Base-by-base conservation (phyloP, 768 basidiomycete species). In the Dioszegia crocea region DNA sequence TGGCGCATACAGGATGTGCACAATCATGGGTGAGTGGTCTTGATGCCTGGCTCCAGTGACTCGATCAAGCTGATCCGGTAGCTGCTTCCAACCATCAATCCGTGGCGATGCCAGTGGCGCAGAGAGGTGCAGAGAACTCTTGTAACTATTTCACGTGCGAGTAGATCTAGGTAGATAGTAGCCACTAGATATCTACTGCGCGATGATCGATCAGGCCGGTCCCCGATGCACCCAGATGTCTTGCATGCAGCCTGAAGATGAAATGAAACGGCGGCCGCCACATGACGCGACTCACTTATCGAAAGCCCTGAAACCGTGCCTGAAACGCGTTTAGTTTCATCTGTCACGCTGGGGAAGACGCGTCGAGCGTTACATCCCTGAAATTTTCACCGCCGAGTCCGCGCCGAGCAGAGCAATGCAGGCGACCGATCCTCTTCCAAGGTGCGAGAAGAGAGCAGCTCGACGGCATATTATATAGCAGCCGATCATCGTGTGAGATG, bases 281-380 rank as follows among this genome's bases (percentile, higher is more conserved):
- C 33, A 33, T 33, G n/a, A n/a, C n/a, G n/a, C n/a, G n/a, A n/a
- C n/a, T n/a, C n/a, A n/a, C n/a, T n/a, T n/a, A n/a, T n/a, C n/a
- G n/a, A n/a, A n/a, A n/a, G n/a, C n/a, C 33, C 14, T 14, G 33
- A 6, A 33, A 33, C 8, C 33, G 83, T 1, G 84, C 90, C 27
- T 87, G 83, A 77, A 85, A 96, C 0, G 96, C 94, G 81, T 98
- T n/a, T n/a, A n/a, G n/a, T n/a, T n/a, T n/a, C n/a, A n/a, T n/a
- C 93, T 38, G 97, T 96, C 94, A 43, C 40, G 40, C 40, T 8
- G 6, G 40, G 21, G 14, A 24, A 9, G 45, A 46, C 45, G 45
- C 45, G 45, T 46, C 45, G 45, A 9, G 45, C 45, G 45, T 46
- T 19, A 43, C 8, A 21, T 43, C 40, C 40, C 40, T 43, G 40